Evolutionary conservation across 1,284 basidiomycete species (phyloP), one percentile per base, ranked within the genome.

Genomic region (Ganoderma multipileum): DNA sequence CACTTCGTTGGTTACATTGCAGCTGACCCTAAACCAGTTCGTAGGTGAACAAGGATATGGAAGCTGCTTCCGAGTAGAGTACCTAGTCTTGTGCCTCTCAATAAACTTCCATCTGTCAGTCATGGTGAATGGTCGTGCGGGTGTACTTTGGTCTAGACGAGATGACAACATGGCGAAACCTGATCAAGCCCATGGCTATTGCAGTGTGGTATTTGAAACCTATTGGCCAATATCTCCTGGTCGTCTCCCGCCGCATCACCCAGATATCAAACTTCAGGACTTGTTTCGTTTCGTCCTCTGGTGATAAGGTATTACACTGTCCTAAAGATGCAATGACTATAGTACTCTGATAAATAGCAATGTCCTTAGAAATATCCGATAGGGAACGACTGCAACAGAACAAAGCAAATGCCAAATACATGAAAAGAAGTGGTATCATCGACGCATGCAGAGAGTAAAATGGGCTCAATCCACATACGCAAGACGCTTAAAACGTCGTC

Each of bases 41-140:
- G 12, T 73, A 90, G 89, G 77, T 80, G 71, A 91, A 92, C 83
- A 91, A 87, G 83, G 85, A 93, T 76, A 81, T 93, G 84, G 76
- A 79, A 59, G 74, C 75, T 61, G n/a, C 64, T 63, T 68, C 60
- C n/a, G 79, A 83, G 72, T 82, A 76, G 66, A 68, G 36, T 65
- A 61, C 38, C 61, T 64, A 59, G 38, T 33, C 33, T 44, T 66
- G 8, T 62, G 30, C 52, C 20, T 38, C 33, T 30, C 20, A 38
- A 59, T 59, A 59, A 38, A 38, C n/a, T 14, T 57, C 20, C 18
- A 11, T 8, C 28, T 36, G 33, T 7, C n/a, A 36, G 28, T n/a
- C 28, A 9, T 36, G 33, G 11, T 33, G 20, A 57, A 57, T 30
- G 18, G 9, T 57, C 39, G 18, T 14, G 11, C 23, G n/a, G 50